A percentile compares a stretch with the other conserved stretches of the same genome.
Conservation (phyloP, 495 filamentous ascomycete genomes). For the Aspergillus heteromorphus region DNA sequence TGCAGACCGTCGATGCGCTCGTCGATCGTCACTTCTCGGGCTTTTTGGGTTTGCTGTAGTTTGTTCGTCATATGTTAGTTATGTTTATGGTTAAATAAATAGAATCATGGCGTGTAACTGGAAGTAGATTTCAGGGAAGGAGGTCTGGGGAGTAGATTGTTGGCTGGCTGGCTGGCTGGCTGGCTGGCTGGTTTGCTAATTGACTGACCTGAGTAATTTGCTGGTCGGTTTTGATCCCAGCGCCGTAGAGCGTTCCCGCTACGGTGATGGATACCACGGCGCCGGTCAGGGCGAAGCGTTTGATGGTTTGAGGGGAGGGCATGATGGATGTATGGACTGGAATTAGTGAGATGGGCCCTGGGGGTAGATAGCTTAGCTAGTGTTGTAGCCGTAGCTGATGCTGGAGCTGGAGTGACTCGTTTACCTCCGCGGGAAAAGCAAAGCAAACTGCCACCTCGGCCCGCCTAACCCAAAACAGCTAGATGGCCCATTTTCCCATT, state of each 20-base stretch:
- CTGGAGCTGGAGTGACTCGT: neutral
- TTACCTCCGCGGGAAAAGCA: neutral
- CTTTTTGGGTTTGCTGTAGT: slow-evolving; percentile 35
- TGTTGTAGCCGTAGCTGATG: neutral
- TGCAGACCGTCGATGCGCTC: slow-evolving; percentile 51
- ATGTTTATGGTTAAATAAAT: neutral
- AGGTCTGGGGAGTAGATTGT: too few relatives aligned
- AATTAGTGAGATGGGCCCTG: too few relatives aligned
- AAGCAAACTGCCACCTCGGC: slow-evolving; percentile 3
- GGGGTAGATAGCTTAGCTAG: too few relatives aligned
- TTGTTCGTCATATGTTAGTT: neutral
- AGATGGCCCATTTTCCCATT: too few relatives aligned
- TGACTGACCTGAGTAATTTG: slow-evolving; percentile 46
- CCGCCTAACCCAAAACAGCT: slow-evolving; percentile 21
- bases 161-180: too few relatives aligned
- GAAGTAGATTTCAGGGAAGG: too few relatives aligned
- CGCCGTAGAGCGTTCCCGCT: slow-evolving; percentile 49
- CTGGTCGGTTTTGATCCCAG: slow-evolving; percentile 45
- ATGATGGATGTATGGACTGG: too few relatives aligned
- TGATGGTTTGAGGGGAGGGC: slow-evolving; percentile 25
- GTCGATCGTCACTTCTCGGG: slow-evolving; percentile 45
- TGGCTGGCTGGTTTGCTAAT: too few relatives aligned
- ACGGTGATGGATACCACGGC: slow-evolving; percentile 47
- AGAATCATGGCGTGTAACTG: too few relatives aligned
- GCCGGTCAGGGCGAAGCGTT: slow-evolving; percentile 39